Percentiles rank a stretch among this genome's conserved stretches.
These are phyloP conservation scores for Westerdykella sp. DNA, from an alignment of 2,329 filamentous ascomycete species.

Conservation along the genomic window DNA sequence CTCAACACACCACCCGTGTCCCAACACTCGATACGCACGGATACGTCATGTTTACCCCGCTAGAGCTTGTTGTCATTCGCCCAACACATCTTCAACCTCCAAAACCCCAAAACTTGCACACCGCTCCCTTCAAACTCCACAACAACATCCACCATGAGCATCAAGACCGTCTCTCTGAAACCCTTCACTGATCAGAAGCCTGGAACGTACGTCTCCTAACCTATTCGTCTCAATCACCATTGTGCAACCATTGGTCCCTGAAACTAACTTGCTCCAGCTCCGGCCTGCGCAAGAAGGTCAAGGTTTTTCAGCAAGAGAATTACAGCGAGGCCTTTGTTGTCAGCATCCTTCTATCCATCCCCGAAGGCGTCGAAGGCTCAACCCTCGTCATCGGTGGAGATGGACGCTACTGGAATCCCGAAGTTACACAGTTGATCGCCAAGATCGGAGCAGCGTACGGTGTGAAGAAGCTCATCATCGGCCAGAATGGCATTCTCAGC, in stretches of 20 bases:
- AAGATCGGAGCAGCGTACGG: conserved; percentile 96
- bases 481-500: conserved; percentile 91
- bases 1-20: too few species aligned
- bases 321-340: conserved; percentile 96
- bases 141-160: conserved; percentile 48
- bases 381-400: conserved; percentile 97
- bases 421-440: conserved; percentile 92
- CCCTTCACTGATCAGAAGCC: conserved; percentile 96
- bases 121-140: conserved; percentile 18
- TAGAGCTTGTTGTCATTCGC: neutral
- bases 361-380: conserved; percentile 80
- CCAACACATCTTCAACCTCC: too few species aligned
- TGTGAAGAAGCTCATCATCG: conserved; percentile 97
- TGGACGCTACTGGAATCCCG: conserved; percentile 94
- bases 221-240: neutral
- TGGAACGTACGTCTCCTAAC: conserved; percentile 71
- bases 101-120: neutral
- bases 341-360: conserved; percentile 92
- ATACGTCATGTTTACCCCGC: too few species aligned
- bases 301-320: conserved; percentile 89
- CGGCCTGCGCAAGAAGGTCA: conserved; percentile 97
- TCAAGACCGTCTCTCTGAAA: conserved; percentile 73
- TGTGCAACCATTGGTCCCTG: neutral
- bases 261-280: conserved; percentile 56
- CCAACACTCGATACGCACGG: neutral